These are phyloP conservation scores for Phlebopus sp. DNA, from an alignment of 1,284 basidiomycete genomes.

Conservation along the genomic window DNA sequence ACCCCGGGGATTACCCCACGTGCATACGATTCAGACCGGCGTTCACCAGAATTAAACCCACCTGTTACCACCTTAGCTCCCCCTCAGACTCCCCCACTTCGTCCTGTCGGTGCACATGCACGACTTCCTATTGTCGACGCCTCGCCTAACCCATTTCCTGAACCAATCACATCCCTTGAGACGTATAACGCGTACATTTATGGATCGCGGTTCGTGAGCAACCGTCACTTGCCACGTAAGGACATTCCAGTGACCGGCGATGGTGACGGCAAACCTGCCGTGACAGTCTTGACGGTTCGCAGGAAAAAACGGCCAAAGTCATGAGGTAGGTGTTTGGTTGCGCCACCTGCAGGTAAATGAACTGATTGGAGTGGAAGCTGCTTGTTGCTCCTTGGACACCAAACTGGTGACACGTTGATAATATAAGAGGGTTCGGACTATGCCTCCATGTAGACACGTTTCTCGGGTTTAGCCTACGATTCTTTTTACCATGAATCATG, in stretches of 20 bases:
- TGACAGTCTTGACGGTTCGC: slow-evolving; percentile 59
- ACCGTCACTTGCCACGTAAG: slow-evolving; percentile 36
- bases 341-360: slow-evolving; percentile 10
- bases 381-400: slow-evolving; percentile 5
- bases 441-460: background rate
- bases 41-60: slow-evolving; percentile 38
- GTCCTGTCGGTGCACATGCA: slow-evolving; percentile 23
- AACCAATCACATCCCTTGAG: slow-evolving; percentile 57
- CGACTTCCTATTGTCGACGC: slow-evolving; percentile 36
- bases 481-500: slow-evolving; percentile 10
- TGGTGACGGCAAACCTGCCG: slow-evolving; percentile 24
- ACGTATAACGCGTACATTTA: slow-evolving; percentile 59
- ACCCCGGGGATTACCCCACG: slow-evolving; percentile 17
- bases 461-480: slow-evolving; percentile 1
- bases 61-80: slow-evolving; percentile 27
- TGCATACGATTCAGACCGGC: slow-evolving; percentile 27
- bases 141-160: slow-evolving; percentile 64
- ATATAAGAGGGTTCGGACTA: slow-evolving; percentile 5
- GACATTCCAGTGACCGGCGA: slow-evolving; percentile 13
- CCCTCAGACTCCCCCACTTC: slow-evolving; percentile 50
- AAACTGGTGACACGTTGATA: background rate
- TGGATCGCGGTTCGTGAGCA: slow-evolving; percentile 50
- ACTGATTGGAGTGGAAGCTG: slow-evolving; percentile 9
- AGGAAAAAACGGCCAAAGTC: slow-evolving; percentile 49
- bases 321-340: slow-evolving; percentile 21